Evolutionary conservation across 306 rosid genomes (phyloP).

Genomic region (Castanopsis chinensis): DNA sequence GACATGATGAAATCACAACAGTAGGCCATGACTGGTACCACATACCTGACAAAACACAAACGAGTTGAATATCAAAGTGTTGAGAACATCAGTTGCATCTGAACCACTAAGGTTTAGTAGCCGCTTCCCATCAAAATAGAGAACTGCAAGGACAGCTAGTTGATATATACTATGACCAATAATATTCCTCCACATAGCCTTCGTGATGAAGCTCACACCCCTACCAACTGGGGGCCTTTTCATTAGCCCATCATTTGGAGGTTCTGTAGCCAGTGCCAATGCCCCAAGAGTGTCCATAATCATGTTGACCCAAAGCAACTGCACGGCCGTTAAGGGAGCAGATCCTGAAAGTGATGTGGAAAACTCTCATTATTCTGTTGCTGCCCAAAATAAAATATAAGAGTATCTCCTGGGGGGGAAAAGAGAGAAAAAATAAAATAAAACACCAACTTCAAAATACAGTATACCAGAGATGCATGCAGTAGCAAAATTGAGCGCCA

Average conservation of each 20-base stretch:
- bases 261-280: constrained; percentile 94
- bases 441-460: not conserved
- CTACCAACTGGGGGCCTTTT: constrained; percentile 64
- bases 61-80: constrained; percentile 87
- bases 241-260: constrained; percentile 82
- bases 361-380: constrained; percentile 2
- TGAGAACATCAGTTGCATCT: constrained; percentile 58
- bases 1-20: not conserved
- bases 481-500: constrained; percentile 74
- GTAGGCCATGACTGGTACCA: not conserved
- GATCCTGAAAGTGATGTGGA: constrained; percentile 58
- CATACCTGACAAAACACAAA: constrained; percentile 95
- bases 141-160: constrained; percentile 59
- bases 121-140: constrained; percentile 63
- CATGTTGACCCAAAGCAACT: constrained; percentile 97
- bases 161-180: constrained; percentile 93
- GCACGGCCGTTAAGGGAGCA: constrained; percentile 96
- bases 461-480: constrained; percentile 89
- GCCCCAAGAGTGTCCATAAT: constrained; percentile 99
- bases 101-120: constrained; percentile 64
- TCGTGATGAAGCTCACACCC: constrained; percentile 76
- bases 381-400: constrained; percentile 21
- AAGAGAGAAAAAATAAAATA: not conserved
- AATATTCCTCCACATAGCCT: constrained; percentile 92
- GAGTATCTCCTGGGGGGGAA: not conserved